Evolutionary conservation across 768 basidiomycete species (phyloP).

Genomic region (Albatrellus ellisii): DNA sequence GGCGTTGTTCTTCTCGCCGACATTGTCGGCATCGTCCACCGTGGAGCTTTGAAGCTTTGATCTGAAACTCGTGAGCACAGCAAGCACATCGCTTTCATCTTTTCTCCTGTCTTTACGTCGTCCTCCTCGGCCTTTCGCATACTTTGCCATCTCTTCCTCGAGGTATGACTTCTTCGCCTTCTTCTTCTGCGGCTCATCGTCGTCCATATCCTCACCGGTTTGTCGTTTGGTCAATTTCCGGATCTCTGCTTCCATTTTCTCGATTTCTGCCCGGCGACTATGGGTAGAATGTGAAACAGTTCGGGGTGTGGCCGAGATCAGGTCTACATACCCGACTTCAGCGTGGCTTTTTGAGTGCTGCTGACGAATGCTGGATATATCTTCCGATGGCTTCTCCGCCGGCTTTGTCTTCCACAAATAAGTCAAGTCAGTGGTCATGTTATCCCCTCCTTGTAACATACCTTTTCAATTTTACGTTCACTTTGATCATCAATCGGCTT

Average conservation of each 20-base stretch:
- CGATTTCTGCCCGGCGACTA: conserved; percentile 62
- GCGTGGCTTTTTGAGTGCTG: conserved; percentile 53
- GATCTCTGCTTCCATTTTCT: conserved; percentile 81
- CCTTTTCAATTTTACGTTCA: conserved; percentile 2
- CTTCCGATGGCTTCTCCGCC: conserved; percentile 23
- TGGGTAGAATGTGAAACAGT: conserved; percentile 27
- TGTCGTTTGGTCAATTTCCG: conserved; percentile 58
- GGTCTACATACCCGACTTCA: conserved; percentile 29
- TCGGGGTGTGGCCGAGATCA: too few species aligned
- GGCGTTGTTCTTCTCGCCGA: conserved; percentile 10
- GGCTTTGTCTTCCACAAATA: background rate
- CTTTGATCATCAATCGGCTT: background rate
- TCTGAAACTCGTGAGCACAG: conserved; percentile 56
- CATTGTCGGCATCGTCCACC: conserved; percentile 15
- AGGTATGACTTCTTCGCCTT: conserved; percentile 60
- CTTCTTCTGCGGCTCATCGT: conserved; percentile 43
- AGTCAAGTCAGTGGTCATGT: too few species aligned
- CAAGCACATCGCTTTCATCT: conserved; percentile 63
- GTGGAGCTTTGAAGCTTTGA: conserved; percentile 42
- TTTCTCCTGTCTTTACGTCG: conserved; percentile 40
- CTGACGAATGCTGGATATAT: conserved; percentile 62
- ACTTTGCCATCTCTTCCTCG: conserved; percentile 73
- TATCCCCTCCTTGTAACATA: too few species aligned
- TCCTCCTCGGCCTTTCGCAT: conserved; percentile 49
- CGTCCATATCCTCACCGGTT: conserved; percentile 51